Conservation (phyloP, 73 alveolate genomes). For the Tetrahymena borealis region DNA sequence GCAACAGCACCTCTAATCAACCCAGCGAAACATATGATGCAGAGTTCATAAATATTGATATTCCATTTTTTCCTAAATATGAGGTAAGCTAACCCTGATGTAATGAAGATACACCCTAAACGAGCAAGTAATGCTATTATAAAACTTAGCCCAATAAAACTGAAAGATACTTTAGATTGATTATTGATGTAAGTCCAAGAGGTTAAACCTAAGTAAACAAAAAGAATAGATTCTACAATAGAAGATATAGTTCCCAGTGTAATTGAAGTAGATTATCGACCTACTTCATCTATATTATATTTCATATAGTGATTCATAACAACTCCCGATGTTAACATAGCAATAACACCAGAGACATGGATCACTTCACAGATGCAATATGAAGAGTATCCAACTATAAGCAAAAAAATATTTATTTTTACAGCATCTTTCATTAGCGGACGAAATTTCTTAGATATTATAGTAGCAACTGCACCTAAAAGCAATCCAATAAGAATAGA, state of each 20-base stretch:
- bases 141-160: slow-evolving; percentile 44
- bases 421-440: slow-evolving; percentile 47
- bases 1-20: slow-evolving; percentile 92
- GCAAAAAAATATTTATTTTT: slow-evolving; percentile 63
- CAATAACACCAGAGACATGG: slow-evolving; percentile 84
- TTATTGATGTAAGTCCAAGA: slow-evolving; percentile 48
- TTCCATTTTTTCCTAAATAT: slow-evolving; percentile 45
- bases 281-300: slow-evolving; percentile 69
- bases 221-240: slow-evolving; percentile 89
- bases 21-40: slow-evolving; percentile 79
- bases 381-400: slow-evolving; percentile 72
- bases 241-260: slow-evolving; percentile 74
- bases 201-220: slow-evolving; percentile 81
- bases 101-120: slow-evolving; percentile 62
- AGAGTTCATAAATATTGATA: slow-evolving; percentile 64
- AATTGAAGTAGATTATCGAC: slow-evolving; percentile 71
- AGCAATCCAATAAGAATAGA: slow-evolving; percentile 45
- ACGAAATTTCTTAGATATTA: slow-evolving; percentile 29
- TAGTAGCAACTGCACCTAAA: slow-evolving; percentile 41
- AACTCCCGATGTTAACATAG: slow-evolving; percentile 80
- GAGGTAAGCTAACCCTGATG: slow-evolving; percentile 46
- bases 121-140: slow-evolving; percentile 67
- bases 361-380: slow-evolving; percentile 74
- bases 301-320: slow-evolving; percentile 81
- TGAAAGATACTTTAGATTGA: slow-evolving; percentile 48